Base-by-base conservation (phyloP, 768 basidiomycete genomes). In the Serendipita sp. region DNA sequence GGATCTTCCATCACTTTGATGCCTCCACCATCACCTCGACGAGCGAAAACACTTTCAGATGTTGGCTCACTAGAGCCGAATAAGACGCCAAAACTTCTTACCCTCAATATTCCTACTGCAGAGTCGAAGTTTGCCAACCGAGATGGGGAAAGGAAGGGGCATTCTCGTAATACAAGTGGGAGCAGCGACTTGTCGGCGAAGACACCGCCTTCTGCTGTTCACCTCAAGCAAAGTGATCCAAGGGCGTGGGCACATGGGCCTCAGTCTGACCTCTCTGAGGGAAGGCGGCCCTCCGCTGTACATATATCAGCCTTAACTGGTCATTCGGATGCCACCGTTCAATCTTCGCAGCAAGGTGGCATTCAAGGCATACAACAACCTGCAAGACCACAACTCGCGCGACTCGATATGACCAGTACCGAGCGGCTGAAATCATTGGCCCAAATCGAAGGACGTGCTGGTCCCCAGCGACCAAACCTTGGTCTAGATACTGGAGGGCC, bases 1-100 rank as follows among this genome's bases (percentile, higher is more conserved):
- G 41, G 24, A n/a, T 16, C 34, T 22, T 26, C 63, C 61, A 11
- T 41, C 24, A 33, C 13, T 60, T 22, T 24, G 17, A 62, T 16
- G 30, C 62, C 63, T 13, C 48, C 50, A 45, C 64, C 65, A 5
- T 66, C 66, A 3, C 62, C 66, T 3, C 64, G 51, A 13, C 50
- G 62, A 26, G 63, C 62, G 16, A 66, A 62, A 13, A 48, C 65
- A 43, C 42, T 65, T 28, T 41, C 65, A 17, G 65, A 38, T 58
- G 3, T 56, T 42, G 14, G 53, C 38, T 34, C 26, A 11, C 34
- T 42, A 62, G 44, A 48, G 20, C n/a, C 45, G 2, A 48, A 28
- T n/a, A 48, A 48, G n/a, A 48, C 45, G 5, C 45, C 45, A 28
- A 48, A 28, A n/a, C 7, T 48, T 20, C 45, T 48, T n/a, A 48